Evolutionary conservation across 1,284 basidiomycete genomes (phyloP), one percentile per base, ranked within the genome.

Genomic region (Bothia castanella): DNA sequence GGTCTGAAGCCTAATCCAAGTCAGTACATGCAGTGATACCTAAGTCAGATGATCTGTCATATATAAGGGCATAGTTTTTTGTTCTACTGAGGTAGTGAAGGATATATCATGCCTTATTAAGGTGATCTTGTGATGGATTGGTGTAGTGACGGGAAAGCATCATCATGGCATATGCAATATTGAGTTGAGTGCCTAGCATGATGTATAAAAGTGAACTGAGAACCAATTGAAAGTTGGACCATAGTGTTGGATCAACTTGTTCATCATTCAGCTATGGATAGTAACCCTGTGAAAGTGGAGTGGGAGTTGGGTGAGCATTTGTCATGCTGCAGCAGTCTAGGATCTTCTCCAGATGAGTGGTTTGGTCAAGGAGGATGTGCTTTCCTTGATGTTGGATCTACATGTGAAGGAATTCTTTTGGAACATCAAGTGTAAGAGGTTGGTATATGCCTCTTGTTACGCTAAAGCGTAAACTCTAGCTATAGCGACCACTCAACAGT

Each of bases 1-100:
- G 19, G 35, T 48, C 34, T 5, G 32, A 29, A 3, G 12, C 64
- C 62, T 63, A 70, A 52, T 71, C 62, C 10, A 61, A 60, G 49
- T 71, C 62, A n/a, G 62, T 41, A 12, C 11, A 62, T 1, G 51
- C 49, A 12, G 46, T 39, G 0, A 67, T 9, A 32, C 63, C 59
- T 17, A 1, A 0, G 0, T 16, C 16, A 17, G 25, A 34, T 2
- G 20, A 4, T 5, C 42, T 30, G 16, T 43, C 21, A 21, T 14
- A 34, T 9, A 23, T 9, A 4, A 50, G 32, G 7, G 11, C 12
- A 3, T 50, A 46, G 19, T 41, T 1, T 4, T 14, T 12, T 0
- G 48, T 45, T 5, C 56, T 57, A 25, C 48, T 39, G 4, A 68
- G 42, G 40, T 70, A 70, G 13, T 43, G 30, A n/a, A 49, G 51